phyloP scores from a whole-genome alignment of 2,329 filamentous ascomycete species.

The Juglanconis oblonga region DNA sequence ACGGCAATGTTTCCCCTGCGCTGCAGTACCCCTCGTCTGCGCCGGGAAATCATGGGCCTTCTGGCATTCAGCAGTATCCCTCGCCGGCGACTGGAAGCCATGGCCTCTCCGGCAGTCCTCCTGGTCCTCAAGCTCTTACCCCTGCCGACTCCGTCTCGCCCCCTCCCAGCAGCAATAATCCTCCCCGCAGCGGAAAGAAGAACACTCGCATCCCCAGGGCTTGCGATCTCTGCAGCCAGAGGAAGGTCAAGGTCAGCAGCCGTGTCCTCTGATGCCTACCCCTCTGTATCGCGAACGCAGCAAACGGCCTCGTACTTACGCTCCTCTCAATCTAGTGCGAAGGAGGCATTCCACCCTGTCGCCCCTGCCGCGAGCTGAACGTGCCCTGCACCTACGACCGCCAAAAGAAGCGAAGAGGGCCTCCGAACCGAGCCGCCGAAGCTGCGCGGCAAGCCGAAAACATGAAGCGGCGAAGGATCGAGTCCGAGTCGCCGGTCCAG shows the following conservation, averaged over 20 bases:
- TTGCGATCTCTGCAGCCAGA: constrained; percentile 60
- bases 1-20: neutral
- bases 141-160: neutral
- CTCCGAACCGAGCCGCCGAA: constrained; percentile 58
- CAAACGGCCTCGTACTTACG: constrained; percentile 13
- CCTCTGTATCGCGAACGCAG: too few relatives aligned
- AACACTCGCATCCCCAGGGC: constrained; percentile 55
- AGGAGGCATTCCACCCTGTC: constrained; percentile 53
- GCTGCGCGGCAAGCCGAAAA: constrained; percentile 46
- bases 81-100: neutral
- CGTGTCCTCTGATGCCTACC: too few relatives aligned
- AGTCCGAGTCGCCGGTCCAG: constrained; percentile 22
- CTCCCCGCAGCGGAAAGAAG: constrained; percentile 30
- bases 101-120: constrained; percentile 4
- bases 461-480: constrained; percentile 40
- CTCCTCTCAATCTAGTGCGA: constrained; percentile 40
- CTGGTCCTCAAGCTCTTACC: neutral
- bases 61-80: neutral
- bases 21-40: constrained; percentile 4
- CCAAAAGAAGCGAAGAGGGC: constrained; percentile 56
- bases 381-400: constrained; percentile 58
- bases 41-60: neutral
- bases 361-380: constrained; percentile 53
- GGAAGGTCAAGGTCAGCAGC: constrained; percentile 52
- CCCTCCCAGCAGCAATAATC: neutral